A percentile compares a stretch with the other conserved stretches of the same genome.
Evolutionary conservation across 768 basidiomycete genomes (phyloP).

Genomic region (Filobasidium floriforme): DNA sequence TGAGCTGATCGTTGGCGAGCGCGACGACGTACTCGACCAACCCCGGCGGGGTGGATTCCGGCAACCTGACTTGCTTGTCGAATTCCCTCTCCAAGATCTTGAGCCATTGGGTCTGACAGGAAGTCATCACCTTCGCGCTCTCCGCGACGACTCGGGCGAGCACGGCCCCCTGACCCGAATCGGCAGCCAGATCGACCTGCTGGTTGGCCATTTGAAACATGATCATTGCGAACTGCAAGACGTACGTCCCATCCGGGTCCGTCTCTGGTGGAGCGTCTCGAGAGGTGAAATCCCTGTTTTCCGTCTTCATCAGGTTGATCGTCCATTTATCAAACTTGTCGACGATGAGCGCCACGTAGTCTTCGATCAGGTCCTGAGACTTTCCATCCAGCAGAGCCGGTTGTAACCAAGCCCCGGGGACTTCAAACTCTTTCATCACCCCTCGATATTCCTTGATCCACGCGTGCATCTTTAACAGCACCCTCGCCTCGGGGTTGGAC

Average conservation of each 20-base stretch:
- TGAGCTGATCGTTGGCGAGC: constrained; percentile 94
- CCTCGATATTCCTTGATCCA: constrained; percentile 95
- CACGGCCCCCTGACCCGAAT: constrained; percentile 91
- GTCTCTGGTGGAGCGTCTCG: constrained; percentile 80
- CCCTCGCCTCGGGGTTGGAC: constrained; percentile 76
- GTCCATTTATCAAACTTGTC: constrained; percentile 97
- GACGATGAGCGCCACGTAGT: constrained; percentile 87
- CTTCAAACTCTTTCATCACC: constrained; percentile 86
- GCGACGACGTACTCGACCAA: constrained; percentile 94
- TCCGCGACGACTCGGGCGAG: constrained; percentile 84
- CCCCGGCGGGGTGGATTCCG: constrained; percentile 69
- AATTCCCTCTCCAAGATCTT: constrained; percentile 73
- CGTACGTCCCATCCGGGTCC: constrained; percentile 80
- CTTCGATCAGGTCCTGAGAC: constrained; percentile 86
- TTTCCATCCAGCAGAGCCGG: constrained; percentile 92
- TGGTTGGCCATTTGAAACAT: constrained; percentile 94
- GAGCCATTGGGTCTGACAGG: constrained; percentile 79
- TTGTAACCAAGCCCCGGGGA: constrained; percentile 70
- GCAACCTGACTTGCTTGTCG: constrained; percentile 75
- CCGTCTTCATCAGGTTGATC: constrained; percentile 82
- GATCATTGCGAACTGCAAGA: constrained; percentile 84
- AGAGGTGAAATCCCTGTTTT: constrained; percentile 71
- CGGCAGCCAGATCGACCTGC: constrained; percentile 85
- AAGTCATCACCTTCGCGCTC: constrained; percentile 77
- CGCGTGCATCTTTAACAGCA: constrained; percentile 72